phyloP scores from a whole-genome alignment of 805 yeast genomes.

The Danielozyma ontarioensis region DNA sequence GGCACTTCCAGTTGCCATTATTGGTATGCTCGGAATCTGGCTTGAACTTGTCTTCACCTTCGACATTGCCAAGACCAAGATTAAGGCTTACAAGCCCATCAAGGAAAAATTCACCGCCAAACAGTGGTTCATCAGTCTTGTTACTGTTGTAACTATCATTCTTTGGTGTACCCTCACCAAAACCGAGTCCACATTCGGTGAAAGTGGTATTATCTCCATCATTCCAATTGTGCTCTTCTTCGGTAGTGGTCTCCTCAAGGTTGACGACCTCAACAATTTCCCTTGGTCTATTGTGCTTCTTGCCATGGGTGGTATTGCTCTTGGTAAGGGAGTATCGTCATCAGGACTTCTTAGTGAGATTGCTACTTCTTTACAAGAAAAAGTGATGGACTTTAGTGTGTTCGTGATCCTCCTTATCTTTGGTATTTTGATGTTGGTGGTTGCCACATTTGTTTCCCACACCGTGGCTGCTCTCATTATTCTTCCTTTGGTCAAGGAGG shows the following conservation, averaged over 20 bases:
- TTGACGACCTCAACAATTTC: constrained; percentile 92
- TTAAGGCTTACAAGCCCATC: constrained; percentile 55
- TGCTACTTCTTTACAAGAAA: constrained; percentile 61
- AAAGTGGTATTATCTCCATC: constrained; percentile 94
- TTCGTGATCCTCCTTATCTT: constrained; percentile 73
- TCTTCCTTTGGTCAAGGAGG: constrained; percentile 37
- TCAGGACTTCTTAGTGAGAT: constrained; percentile 81
- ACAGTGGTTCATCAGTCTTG: constrained; percentile 71
- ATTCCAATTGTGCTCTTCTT: constrained; percentile 88
- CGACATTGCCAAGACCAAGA: constrained; percentile 45
- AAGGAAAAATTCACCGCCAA: constrained; percentile 62
- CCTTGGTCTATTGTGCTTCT: constrained; percentile 94
- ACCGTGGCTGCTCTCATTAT: constrained; percentile 41
- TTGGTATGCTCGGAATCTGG: constrained; percentile 70
- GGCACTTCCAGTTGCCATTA: constrained; percentile 70
- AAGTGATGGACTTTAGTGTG: constrained; percentile 63
- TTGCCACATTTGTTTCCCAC: constrained; percentile 42
- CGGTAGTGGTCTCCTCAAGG: constrained; percentile 80
- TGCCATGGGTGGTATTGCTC: constrained; percentile 97
- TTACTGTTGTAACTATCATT: constrained; percentile 66
- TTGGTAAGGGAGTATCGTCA: constrained; percentile 91
- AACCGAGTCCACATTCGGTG: constrained; percentile 73
- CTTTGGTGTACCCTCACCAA: constrained; percentile 88
- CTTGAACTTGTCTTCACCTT: constrained; percentile 61
- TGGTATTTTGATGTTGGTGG: constrained; percentile 35